Conservation (phyloP, 2,329 filamentous ascomycete genomes). For the Pyrenophora teres region DNA sequence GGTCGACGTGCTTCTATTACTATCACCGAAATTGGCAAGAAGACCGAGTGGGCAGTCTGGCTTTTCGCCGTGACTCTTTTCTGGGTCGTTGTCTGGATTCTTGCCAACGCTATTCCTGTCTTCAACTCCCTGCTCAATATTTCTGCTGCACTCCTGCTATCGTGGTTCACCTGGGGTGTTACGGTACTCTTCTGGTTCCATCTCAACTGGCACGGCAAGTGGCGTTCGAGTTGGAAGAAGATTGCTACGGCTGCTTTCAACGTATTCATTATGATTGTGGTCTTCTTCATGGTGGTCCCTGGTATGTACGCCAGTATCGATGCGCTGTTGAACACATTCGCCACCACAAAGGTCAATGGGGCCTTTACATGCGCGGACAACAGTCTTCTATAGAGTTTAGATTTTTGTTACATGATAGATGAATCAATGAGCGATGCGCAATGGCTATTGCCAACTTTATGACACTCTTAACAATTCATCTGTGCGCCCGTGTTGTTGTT, state of each 20-base stretch:
- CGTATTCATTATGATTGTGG: constrained; percentile 26
- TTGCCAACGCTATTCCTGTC: constrained; percentile 36
- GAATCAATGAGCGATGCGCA: not conserved
- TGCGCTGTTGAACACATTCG: constrained; percentile 28
- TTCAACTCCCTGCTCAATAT: constrained; percentile 36
- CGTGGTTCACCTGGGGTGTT: constrained; percentile 37
- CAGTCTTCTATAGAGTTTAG: constrained; percentile 21
- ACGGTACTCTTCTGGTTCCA: constrained; percentile 39
- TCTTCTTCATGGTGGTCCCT: constrained; percentile 31
- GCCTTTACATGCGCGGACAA: constrained; percentile 39
- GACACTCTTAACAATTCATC: too few relatives aligned
- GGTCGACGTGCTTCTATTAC: constrained; percentile 23
- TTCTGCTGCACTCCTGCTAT: constrained; percentile 29
- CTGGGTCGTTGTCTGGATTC: constrained; percentile 35
- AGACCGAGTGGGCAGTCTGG: constrained; percentile 28
- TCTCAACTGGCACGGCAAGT: constrained; percentile 35
- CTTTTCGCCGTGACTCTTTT: constrained; percentile 30
- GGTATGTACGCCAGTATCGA: constrained; percentile 35
- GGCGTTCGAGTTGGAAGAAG: constrained; percentile 27
- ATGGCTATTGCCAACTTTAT: too few relatives aligned
- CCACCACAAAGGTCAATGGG: constrained; percentile 34
- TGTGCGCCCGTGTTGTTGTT: too few relatives aligned
- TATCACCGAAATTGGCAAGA: constrained; percentile 20
- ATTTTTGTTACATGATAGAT: not conserved
- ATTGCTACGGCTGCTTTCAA: constrained; percentile 27